These are phyloP conservation scores for Arabidopsis arenosa DNA, from an alignment of 345 rosid species.

Conservation along the genomic window DNA sequence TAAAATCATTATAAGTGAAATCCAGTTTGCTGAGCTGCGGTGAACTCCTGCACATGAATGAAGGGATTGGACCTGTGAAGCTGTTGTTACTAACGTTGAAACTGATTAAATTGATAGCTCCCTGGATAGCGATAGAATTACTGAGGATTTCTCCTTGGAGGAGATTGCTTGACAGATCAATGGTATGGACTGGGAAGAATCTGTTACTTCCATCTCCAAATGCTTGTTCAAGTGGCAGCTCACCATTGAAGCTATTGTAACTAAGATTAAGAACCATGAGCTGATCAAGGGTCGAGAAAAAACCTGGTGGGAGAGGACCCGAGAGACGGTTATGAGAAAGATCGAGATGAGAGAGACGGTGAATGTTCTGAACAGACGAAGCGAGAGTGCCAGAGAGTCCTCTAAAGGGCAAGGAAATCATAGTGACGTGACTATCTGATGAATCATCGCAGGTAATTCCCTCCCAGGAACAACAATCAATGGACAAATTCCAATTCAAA, in stretches of 20 bases:
- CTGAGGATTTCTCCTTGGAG: conserved; percentile 56
- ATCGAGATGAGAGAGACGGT: conserved; percentile 56
- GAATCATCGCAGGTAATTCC: conserved; percentile 57
- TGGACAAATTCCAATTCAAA: conserved; percentile 50
- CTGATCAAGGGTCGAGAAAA: conserved; percentile 49
- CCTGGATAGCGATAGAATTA: conserved; percentile 41
- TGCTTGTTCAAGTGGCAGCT: conserved; percentile 50
- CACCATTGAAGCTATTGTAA: conserved; percentile 64
- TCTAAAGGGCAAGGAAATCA: conserved; percentile 55
- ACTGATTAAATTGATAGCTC: conserved; percentile 52
- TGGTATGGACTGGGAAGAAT: conserved; percentile 36
- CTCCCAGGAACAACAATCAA: conserved; percentile 74
- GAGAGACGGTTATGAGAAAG: conserved; percentile 64
- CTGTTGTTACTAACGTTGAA: conserved; percentile 77
- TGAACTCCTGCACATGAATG: conserved; percentile 58
- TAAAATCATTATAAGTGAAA: conserved; percentile 66
- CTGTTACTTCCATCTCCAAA: conserved; percentile 5
- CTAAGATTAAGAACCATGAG: conserved; percentile 72
- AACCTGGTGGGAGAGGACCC: conserved; percentile 54
- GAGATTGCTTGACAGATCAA: conserved; percentile 73
- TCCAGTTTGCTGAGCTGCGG: conserved; percentile 52
- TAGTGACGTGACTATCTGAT: conserved; percentile 46
- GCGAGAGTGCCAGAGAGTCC: conserved; percentile 56
- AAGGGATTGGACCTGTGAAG: conserved; percentile 65
- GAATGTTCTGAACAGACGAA: conserved; percentile 48